Percentiles rank a stretch among this genome's conserved stretches.
Evolutionary conservation across 2,329 filamentous ascomycete genomes (phyloP).

Genomic region (Colletotrichum magnum): DNA sequence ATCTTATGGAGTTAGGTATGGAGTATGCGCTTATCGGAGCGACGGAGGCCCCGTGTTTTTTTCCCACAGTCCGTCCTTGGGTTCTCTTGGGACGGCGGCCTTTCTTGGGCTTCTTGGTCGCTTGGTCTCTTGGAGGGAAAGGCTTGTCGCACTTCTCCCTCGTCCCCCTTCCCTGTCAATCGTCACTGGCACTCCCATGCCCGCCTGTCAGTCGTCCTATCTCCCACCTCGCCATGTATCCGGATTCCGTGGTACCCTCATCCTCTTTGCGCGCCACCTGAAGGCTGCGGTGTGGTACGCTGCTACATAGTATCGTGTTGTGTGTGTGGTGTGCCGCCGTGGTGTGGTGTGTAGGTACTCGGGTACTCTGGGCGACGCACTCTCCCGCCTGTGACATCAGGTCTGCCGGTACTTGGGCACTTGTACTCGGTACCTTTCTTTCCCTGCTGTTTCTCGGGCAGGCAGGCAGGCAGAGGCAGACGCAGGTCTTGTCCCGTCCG

Average conservation of each 20-base stretch:
- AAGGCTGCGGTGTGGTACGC: too few relatives aligned
- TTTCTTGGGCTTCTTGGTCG: constrained; percentile 12
- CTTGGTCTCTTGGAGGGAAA: constrained; percentile 25
- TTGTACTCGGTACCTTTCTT: constrained; percentile 18
- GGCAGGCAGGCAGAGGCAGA: background rate
- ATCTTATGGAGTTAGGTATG: constrained; percentile 27
- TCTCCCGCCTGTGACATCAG: constrained; percentile 23
- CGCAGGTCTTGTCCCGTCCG: constrained; percentile 21
- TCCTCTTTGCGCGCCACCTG: background rate
- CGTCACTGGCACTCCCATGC: constrained; percentile 28
- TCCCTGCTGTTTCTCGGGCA: too few relatives aligned
- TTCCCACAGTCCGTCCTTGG: background rate
- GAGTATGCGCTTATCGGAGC: constrained; percentile 35
- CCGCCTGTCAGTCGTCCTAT: constrained; percentile 33
- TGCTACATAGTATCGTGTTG: too few relatives aligned
- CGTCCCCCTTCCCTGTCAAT: constrained; percentile 22
- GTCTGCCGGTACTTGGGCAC: constrained; percentile 9
- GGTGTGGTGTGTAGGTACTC: too few relatives aligned
- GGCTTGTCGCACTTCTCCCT: constrained; percentile 25
- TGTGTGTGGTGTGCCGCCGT: too few relatives aligned
- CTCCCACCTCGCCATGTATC: background rate
- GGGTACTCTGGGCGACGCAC: background rate
- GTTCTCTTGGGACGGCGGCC: background rate
- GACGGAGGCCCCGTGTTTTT: constrained; percentile 26
- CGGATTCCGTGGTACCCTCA: background rate